These are phyloP conservation scores for Globisporangium nodosum DNA, from an alignment of 352 stramenopile species.

Conservation along the genomic window DNA sequence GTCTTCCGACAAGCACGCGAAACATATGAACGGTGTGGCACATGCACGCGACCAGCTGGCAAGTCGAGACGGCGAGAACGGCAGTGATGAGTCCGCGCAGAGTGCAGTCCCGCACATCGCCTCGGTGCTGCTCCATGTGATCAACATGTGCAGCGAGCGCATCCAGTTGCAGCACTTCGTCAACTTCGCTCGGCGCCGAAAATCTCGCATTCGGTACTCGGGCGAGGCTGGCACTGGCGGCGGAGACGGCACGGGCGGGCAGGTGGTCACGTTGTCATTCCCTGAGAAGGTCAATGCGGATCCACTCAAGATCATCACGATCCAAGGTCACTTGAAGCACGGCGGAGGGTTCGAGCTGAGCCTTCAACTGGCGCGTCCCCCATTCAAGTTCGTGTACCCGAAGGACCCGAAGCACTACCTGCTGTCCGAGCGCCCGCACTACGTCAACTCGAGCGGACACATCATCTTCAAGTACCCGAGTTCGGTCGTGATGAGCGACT, in stretches of 20 bases:
- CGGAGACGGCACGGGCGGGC: constrained; percentile 56
- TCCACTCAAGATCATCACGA: constrained; percentile 67
- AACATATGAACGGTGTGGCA: constrained; percentile 10
- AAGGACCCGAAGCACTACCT: constrained; percentile 53
- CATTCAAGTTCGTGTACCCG: constrained; percentile 68
- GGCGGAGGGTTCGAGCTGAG: constrained; percentile 72
- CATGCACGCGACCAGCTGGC: constrained; percentile 15
- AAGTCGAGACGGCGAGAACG: constrained; percentile 13
- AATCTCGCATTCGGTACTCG: constrained; percentile 79
- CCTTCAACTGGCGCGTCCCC: constrained; percentile 51
- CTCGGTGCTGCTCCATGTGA: constrained; percentile 73
- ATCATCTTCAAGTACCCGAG: constrained; percentile 82
- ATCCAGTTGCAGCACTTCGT: constrained; percentile 87
- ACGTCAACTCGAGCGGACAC: constrained; percentile 67
- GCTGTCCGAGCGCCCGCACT: constrained; percentile 57
- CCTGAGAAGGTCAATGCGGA: constrained; percentile 82
- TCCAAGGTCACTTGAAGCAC: constrained; percentile 78
- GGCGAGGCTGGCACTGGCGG: constrained; percentile 58
- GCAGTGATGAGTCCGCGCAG: constrained; percentile 16
- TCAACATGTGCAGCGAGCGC: constrained; percentile 79
- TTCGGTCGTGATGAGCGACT: constrained; percentile 54
- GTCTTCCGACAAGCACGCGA: constrained; percentile 26
- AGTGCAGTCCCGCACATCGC: constrained; percentile 61
- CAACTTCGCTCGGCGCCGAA: constrained; percentile 79
- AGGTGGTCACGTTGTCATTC: constrained; percentile 84